Base-by-base conservation (phyloP, 306 rosid species). In the Astragalus glycyphyllos region DNA sequence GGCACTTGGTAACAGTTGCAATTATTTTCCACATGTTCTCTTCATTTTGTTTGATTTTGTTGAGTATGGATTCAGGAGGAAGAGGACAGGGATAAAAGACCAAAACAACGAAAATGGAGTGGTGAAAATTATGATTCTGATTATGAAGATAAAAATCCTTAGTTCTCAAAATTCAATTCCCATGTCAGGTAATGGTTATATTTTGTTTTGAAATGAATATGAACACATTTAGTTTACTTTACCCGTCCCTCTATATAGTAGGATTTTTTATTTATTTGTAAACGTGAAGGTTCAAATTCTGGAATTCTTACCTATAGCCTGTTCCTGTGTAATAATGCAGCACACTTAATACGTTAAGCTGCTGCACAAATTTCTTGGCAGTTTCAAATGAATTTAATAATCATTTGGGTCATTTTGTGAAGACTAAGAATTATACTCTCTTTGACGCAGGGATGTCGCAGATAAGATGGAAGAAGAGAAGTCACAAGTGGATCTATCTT, bases 91-190 rank as follows among this genome's bases (percentile, higher is more conserved):
- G 98, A 92, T 15, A 85, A 45, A 56, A 89, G 96, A 77, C 96
- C 95, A 64, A 84, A 86, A 45, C 87, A 58, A 63, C 92, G 96
- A 62, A 87, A 86, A 49, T 92, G 98, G 98, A 84, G 75, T 41
- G 98, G 98, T 3, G 95, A 77, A 31, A 82, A 81, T 41, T 92
- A 80, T 80, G 98, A 92, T 76, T 92, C 98, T 71, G 95, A 89
- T 71, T 73, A 89, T 20, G 98, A 83, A 81, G 87, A 79, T 35
- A 78, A 63, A 40, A 79, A 65, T 75, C 73, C 59, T 14, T 64
- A 37, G 65, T 38, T 14, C 67, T 53, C 84, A 65, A 68, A 17
- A 14, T 14, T 69, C 42, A 75, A 66, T 58, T 51, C 45, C 17
- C 84, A 65, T 58, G 55, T 64, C 74, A 82, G 83, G 96, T 86